Base-by-base conservation (phyloP, 257 asterid genomes). In the Asclepias syriaca region DNA sequence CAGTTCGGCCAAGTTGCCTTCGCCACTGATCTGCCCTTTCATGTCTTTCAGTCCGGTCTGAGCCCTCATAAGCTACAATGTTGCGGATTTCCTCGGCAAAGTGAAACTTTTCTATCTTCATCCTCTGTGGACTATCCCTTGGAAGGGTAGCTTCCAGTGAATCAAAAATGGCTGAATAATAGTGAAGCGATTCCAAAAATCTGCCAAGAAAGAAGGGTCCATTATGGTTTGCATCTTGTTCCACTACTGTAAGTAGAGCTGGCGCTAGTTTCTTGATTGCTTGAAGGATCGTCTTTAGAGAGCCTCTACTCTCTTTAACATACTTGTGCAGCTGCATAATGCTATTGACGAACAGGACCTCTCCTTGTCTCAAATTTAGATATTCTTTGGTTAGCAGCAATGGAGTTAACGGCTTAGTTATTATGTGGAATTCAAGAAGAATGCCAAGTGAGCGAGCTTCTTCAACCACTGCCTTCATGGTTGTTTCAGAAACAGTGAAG, bases 211-310 rank as follows among this genome's bases (percentile, higher is more conserved):
- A 88, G 68, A 80, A 85, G 0, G 89, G 90, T 8, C 89, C 92
- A 15, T 86, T 86, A 71, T 86, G 92, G 78, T 82, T 83, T 1
- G 88, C 90, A 54, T 89, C 96, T 79, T 88, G 95, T 77, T 88
- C 90, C 63, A 86, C 87, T 43, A 88, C 82, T 22, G 87, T 86
- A 7, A 88, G 66, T 5, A 85, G 74, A 5, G 58, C 1, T 8
- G 92, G 95, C 16, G 54, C 65, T 6, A 88, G 79, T 56, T 75
- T 80, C 85, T 83, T 83, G 74, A 88, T 75, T 40, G 89, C 72
- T 65, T 84, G 86, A 6, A 86, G 88, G 50, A 83, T 64, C 18
- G 76, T 66, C 82, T 84, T 88, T 24, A 88, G 71, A 2, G 89
- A 84, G 1, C 87, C 90, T 76, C 89, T 81, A 56, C 89, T 87